Base-by-base conservation (phyloP, 2,329 filamentous ascomycete genomes). In the Thelonectria blattea region DNA sequence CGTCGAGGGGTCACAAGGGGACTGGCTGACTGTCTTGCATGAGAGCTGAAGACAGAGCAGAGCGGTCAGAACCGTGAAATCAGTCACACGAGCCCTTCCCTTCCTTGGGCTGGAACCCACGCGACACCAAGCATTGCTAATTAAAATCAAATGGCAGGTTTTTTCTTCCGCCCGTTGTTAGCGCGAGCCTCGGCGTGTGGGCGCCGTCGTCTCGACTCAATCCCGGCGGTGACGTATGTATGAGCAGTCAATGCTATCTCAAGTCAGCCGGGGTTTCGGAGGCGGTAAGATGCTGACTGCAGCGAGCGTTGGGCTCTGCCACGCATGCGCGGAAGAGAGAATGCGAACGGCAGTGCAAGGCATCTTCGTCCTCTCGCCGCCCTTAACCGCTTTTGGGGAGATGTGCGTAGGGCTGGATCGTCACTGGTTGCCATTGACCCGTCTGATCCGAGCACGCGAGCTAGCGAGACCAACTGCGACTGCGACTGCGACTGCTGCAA, bases 71-170 rank as follows among this genome's bases (percentile, higher is more conserved):
- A 3, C 2, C n/a, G 14, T 24, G 32, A 17, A n/a, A 22, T n/a
- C 24, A n/a, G 51, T 53, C 51, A 53, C 51, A 53, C 34, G 51
- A 17, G 11, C 11, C 7, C 17, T 34, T 45, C 17, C 34, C 17
- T 53, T n/a, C 20, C 27, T 53, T 24, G 17, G 50, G 51, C 51
- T 53, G 6, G 27, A 45, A 24, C 17, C 41, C 51, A 53, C 51
- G 41, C 51, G 39, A 53, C 39, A 53, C 41, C 17, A 47, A 5
- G 11, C 14, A 27, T 6, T 47, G 27, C 20, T 9, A 10, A 30
- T 22, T 18, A 15, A 46, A 46, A 27, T 27, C 43, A 24, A 46
- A 12, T n/a, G 12, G 18, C 24, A 46, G 27, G 27, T 30, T 30
- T 30, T 24, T 30, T 30, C 27, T 10, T 30, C 27, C 27, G 27